phyloP scores from a whole-genome alignment of 495 filamentous ascomycete species.

The Penicillium cinerascens region DNA sequence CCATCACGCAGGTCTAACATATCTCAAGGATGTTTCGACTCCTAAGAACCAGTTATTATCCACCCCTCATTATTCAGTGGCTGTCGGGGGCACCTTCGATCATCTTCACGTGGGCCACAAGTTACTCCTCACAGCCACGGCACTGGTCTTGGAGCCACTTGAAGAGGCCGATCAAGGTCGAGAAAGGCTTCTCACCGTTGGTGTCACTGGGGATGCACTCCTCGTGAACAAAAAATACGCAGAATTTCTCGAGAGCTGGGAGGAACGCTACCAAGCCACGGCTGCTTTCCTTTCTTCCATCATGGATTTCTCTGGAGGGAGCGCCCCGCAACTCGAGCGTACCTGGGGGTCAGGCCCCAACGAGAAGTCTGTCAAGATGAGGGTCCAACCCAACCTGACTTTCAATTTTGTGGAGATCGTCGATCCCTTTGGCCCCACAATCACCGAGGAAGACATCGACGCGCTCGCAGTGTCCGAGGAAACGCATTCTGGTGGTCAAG shows the following conservation, averaged over 20 bases:
- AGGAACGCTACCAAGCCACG: constrained; percentile 62
- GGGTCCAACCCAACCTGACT: constrained; percentile 42
- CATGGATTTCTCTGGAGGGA: constrained; percentile 50
- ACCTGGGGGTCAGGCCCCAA: constrained; percentile 44
- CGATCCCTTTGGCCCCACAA: constrained; percentile 88
- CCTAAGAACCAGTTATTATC: not conserved
- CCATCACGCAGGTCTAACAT: not conserved
- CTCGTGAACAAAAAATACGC: constrained; percentile 85
- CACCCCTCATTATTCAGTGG: constrained; percentile 53
- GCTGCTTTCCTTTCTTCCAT: constrained; percentile 70
- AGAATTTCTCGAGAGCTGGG: constrained; percentile 75
- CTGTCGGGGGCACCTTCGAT: constrained; percentile 95
- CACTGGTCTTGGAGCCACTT: constrained; percentile 59
- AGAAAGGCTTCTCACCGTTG: constrained; percentile 63
- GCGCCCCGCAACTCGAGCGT: constrained; percentile 25
- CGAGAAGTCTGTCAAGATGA: constrained; percentile 48
- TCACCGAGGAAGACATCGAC: constrained; percentile 73
- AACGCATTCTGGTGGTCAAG: constrained; percentile 76
- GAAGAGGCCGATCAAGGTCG: constrained; percentile 20
- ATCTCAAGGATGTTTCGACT: not conserved
- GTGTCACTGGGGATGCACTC: constrained; percentile 83
- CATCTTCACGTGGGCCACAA: constrained; percentile 97
- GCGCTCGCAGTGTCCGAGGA: constrained; percentile 88
- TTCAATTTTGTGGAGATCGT: constrained; percentile 79
- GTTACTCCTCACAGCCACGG: constrained; percentile 80